Evolutionary conservation across 2,329 filamentous ascomycete genomes (phyloP).

Genomic region (Colletotrichum sidae): DNA sequence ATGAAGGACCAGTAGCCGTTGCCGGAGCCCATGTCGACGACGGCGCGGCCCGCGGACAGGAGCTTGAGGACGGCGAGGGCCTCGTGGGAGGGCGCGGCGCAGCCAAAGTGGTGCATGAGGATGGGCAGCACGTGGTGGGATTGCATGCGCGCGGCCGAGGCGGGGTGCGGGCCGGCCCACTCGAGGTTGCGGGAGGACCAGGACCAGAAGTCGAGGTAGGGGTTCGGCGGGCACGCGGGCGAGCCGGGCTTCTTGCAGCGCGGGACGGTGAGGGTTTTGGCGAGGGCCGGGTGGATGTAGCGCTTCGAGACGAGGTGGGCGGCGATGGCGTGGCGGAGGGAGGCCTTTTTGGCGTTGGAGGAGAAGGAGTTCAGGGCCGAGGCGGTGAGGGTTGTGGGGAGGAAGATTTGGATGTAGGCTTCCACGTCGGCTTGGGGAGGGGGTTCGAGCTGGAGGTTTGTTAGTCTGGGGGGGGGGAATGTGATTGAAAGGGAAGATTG

Average conservation of each 20-base stretch:
- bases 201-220: slow-evolving; percentile 75
- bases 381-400: slow-evolving; percentile 66
- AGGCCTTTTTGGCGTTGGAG: slow-evolving; percentile 73
- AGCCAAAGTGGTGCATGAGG: slow-evolving; percentile 84
- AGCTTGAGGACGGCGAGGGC: slow-evolving; percentile 69
- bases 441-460: slow-evolving; percentile 50
- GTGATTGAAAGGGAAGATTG: neutral
- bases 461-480: slow-evolving; percentile 2
- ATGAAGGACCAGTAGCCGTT: slow-evolving; percentile 83
- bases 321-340: slow-evolving; percentile 68
- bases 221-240: slow-evolving; percentile 58
- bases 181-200: slow-evolving; percentile 74
- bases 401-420: slow-evolving; percentile 76
- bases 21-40: slow-evolving; percentile 77
- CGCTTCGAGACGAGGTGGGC: slow-evolving; percentile 66
- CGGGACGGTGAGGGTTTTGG: slow-evolving; percentile 54
- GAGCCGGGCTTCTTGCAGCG: slow-evolving; percentile 57
- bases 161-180: slow-evolving; percentile 71
- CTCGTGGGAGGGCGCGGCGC: slow-evolving; percentile 76
- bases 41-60: slow-evolving; percentile 62
- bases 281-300: slow-evolving; percentile 59
- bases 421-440: slow-evolving; percentile 69
- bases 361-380: slow-evolving; percentile 72
- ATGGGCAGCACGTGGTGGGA: slow-evolving; percentile 78
- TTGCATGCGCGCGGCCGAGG: slow-evolving; percentile 62